Conservation (phyloP, 306 rosid genomes). For the Cicer chorassanicum region DNA sequence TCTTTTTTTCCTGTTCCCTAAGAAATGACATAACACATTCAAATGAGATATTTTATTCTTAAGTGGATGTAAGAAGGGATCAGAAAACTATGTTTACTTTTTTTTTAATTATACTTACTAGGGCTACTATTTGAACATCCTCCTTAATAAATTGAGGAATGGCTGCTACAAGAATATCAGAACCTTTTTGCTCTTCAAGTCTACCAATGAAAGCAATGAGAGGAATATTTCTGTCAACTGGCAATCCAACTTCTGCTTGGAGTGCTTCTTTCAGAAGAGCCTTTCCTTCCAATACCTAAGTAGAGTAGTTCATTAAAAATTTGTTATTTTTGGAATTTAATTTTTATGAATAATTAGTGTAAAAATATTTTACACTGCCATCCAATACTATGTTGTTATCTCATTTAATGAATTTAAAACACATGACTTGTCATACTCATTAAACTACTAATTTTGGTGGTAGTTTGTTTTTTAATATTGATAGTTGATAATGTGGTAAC, state of each 20-base stretch:
- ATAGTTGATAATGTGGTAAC: too few species aligned
- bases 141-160: conserved; percentile 65
- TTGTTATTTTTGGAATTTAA: not conserved
- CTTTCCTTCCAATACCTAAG: conserved; percentile 73
- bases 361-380: too few species aligned
- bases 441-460: too few species aligned
- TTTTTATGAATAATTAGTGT: too few species aligned
- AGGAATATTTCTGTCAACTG: conserved; percentile 74
- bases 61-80: not conserved
- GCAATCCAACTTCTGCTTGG: conserved; percentile 96
- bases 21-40: conserved; percentile 39
- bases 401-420: too few species aligned
- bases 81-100: not conserved
- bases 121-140: conserved; percentile 77
- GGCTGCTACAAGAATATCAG: conserved; percentile 88
- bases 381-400: too few species aligned
- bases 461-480: too few species aligned
- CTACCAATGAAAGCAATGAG: conserved; percentile 88
- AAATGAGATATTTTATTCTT: conserved; percentile 24
- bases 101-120: conserved; percentile 56
- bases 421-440: too few species aligned
- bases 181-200: conserved; percentile 97
- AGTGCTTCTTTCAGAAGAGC: conserved; percentile 83
- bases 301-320: not conserved
- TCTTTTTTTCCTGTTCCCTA: conserved; percentile 83